Evolutionary conservation across 345 rosid genomes (phyloP), one percentile per base, ranked within the genome.

Genomic region (Murraya koenigii): DNA sequence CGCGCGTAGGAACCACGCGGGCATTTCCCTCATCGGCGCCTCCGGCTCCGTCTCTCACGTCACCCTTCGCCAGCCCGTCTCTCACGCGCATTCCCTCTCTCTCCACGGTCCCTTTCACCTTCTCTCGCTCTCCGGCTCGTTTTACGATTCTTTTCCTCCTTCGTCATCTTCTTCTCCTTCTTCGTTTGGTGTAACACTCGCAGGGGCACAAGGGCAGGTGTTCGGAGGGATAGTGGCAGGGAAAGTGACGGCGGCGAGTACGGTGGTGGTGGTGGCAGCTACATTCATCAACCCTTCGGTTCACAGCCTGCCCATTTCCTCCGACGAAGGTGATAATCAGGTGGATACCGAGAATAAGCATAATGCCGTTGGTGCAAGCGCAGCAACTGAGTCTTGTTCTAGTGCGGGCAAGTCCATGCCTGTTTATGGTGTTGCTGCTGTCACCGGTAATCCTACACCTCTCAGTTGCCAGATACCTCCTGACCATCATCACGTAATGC

Each of bases 221-320:
- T 82, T 88, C 6, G 90, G 94, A 9, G 94, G 94, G 6, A 78
- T 81, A 3, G 86, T 90, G 1, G 89, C 80, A 0, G 94, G 90
- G 3, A 83, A 79, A 61, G 76, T 88, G 67, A 61, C 75, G 66
- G 92, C 89, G 1, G 88, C 82, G 6, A 76, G 82, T 10, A 66
- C 33, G 7, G 92, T 90, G 72, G 44, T 78, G 41, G 88, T 90
- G 49, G 80, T 80, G 56, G 90, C 82, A 0, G 80, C 85, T 19
- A 85, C 89, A 4, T 86, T 80, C 71, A 14, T 39, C 30, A 78
- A 59, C 74, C 88, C 88, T 30, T 13, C 75, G 3, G 60, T 77
- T 38, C 83, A 81, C 67, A 82, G 72, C 75, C 71, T 88, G 33
- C 85, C 88, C 2, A 13, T 19, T 4, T n/a, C 20, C 1, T 80